Evolutionary conservation across 257 asterid genomes (phyloP).

Genomic region (Cinchona pubescens): DNA sequence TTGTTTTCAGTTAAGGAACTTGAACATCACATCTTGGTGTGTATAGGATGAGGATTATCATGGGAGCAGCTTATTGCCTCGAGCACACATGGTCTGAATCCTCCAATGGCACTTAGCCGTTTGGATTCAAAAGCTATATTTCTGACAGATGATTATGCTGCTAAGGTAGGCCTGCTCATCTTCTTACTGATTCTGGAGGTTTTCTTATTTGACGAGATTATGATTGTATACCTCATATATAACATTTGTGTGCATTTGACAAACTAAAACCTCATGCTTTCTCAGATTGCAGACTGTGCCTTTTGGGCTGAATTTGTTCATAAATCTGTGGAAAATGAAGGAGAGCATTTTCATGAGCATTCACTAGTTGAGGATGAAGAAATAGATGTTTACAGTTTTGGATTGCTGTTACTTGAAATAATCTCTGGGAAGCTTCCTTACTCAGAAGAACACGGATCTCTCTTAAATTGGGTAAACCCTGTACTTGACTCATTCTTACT

Average conservation of each 20-base stretch:
- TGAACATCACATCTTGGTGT: constrained; percentile 89
- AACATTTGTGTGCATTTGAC: not conserved
- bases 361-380: constrained; percentile 56
- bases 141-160: constrained; percentile 94
- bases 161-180: constrained; percentile 55
- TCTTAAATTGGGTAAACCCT: constrained; percentile 57
- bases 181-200: not conserved
- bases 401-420: constrained; percentile 68
- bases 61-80: constrained; percentile 84
- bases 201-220: too few relatives aligned
- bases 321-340: constrained; percentile 46
- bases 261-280: constrained; percentile 4
- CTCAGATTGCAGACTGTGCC: constrained; percentile 56
- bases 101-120: constrained; percentile 61
- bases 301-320: constrained; percentile 67
- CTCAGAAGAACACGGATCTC: constrained; percentile 57
- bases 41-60: constrained; percentile 72
- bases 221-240: too few relatives aligned
- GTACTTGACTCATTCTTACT: not conserved
- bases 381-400: constrained; percentile 63
- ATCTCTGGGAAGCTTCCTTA: constrained; percentile 63
- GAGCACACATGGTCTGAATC: constrained; percentile 75
- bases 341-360: constrained; percentile 46
- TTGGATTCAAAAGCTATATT: constrained; percentile 52
- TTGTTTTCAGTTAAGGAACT: constrained; percentile 57